Base-by-base conservation (phyloP, 176 grass and related monocot species). In the Oryza nivara region DNA sequence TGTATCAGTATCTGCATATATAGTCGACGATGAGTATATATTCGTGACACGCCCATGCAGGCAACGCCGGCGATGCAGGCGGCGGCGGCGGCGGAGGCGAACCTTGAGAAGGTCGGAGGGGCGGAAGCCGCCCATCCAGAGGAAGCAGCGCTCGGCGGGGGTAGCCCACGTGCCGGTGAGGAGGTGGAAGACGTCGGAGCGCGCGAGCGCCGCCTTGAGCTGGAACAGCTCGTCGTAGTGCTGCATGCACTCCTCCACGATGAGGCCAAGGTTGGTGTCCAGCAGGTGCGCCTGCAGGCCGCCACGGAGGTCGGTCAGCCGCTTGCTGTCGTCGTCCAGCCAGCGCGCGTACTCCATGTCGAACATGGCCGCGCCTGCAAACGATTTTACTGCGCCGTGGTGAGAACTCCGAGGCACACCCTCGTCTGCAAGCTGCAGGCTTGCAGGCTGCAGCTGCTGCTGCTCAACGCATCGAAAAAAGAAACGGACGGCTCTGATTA, bases 81-180 rank as follows among this genome's bases (percentile, higher is more conserved):
- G 36, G 6, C 38, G 7, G 26, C 26, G 36, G 6, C 38, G 7
- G 6, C 20, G 65, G 8, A 4, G 11, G 4, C 14, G 76, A 4
- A 96, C 97, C 97, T 99, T 94, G 84, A 96, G 88, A 23, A 99
- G 90, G 75, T 99, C 91, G 8, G 97, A 99, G 0, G 97, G 97
- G 28, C 92, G 84, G 83, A 99, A 99, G 41, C 97, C 97, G n/a
- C 97, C 97, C 84, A 99, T 99, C 97, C 97, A 99, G 88, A 96
- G 82, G 84, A 96, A 99, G 81, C 97, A 96, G 23, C 92, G 91
- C 72, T 99, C 97, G 20, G 93, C 91, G 0, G 91, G 91, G 11
- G 90, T 94, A 13, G 84, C 86, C 97, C 97, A 99, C 17, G 81
- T 35, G 7, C 97, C 97, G 11, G 90, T 94, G 70, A 99, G 80